Conservation (phyloP, 306 rosid genomes). For the Luffa acutangula region DNA sequence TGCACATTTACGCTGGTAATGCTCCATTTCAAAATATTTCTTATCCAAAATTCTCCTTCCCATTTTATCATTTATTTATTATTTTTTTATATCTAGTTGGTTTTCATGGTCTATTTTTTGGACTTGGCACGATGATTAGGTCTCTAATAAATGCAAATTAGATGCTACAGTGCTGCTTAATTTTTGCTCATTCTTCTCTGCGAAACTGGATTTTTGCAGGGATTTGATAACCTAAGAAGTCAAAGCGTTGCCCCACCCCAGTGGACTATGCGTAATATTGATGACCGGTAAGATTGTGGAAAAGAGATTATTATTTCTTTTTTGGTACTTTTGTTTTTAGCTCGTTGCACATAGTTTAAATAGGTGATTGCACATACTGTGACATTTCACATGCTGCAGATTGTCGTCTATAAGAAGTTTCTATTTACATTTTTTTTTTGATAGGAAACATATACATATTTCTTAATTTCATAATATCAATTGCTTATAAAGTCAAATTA, state of each 20-base stretch:
- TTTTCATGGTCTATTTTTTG: neutral
- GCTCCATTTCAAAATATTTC: conserved; percentile 11
- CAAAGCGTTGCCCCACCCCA: conserved; percentile 89
- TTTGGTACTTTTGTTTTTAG: neutral
- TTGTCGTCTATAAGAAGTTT: neutral
- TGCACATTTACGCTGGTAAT: conserved; percentile 87
- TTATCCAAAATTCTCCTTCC: neutral
- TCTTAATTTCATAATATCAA: neutral
- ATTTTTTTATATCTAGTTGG: neutral
- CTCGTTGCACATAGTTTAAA: neutral
- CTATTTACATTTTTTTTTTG: neutral
- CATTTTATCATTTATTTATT: neutral
- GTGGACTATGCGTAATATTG: conserved; percentile 94
- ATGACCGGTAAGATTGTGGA: conserved; percentile 63
- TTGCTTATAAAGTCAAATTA: neutral
- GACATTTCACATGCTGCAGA: neutral
- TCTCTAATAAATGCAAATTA: conserved; percentile 4
- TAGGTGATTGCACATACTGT: neutral
- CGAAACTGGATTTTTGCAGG: conserved; percentile 39
- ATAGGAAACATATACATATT: no score
- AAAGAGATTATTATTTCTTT: neutral
- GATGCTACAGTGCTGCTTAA: neutral
- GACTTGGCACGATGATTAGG: neutral
- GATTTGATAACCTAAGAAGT: conserved; percentile 86
- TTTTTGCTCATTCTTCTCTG: neutral